Conservation (phyloP, 2,329 filamentous ascomycete species). For the Aspergillus cejpii region DNA sequence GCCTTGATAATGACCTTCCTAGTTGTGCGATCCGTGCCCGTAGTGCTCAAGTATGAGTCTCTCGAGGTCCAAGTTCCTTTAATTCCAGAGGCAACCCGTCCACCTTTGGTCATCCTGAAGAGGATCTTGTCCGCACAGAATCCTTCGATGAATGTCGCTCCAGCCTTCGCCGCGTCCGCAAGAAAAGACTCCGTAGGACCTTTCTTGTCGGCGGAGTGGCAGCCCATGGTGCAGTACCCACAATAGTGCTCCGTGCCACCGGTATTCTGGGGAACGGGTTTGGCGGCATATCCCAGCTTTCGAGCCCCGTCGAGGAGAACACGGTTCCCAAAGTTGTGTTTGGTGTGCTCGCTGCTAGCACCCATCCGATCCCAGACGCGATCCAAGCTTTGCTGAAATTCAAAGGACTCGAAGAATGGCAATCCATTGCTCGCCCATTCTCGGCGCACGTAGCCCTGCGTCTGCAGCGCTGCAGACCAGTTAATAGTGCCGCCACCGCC, state of each 20-base stretch:
- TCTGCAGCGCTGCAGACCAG: constrained; percentile 64
- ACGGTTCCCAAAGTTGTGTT: constrained; percentile 66
- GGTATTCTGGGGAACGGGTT: constrained; percentile 70
- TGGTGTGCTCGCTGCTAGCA: constrained; percentile 57
- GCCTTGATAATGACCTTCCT: constrained; percentile 66
- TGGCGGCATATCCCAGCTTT: constrained; percentile 65
- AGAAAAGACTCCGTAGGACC: constrained; percentile 71
- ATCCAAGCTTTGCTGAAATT: constrained; percentile 73
- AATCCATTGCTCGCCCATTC: constrained; percentile 71
- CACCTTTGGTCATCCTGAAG: constrained; percentile 52
- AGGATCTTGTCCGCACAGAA: constrained; percentile 64
- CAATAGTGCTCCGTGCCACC: constrained; percentile 68
- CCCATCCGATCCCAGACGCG: constrained; percentile 74
- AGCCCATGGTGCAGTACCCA: constrained; percentile 57
- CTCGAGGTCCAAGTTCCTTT: constrained; percentile 68
- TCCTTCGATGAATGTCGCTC: constrained; percentile 77
- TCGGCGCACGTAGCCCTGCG: constrained; percentile 66
- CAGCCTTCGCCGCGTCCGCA: constrained; percentile 68
- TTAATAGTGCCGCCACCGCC: constrained; percentile 86
- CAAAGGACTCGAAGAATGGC: constrained; percentile 63
- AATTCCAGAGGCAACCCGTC: constrained; percentile 61
- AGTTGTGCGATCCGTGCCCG: constrained; percentile 46
- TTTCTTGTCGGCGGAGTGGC: constrained; percentile 63
- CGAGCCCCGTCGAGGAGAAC: constrained; percentile 67
- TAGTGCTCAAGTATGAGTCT: constrained; percentile 55